Base-by-base conservation (phyloP, 768 basidiomycete genomes). In the Phallus indusiatus region DNA sequence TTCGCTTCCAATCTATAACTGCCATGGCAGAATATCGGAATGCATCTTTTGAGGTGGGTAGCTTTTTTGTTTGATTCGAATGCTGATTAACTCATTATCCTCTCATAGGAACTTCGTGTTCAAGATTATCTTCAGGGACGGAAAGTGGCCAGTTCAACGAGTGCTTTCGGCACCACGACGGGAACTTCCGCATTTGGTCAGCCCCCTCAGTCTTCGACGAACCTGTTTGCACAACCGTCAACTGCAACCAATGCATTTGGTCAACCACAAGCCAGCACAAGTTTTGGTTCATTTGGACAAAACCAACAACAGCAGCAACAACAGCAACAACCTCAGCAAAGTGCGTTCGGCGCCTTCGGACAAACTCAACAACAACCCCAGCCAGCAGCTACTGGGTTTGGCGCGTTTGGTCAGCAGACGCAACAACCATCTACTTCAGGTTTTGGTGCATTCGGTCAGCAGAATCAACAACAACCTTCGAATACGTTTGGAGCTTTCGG, bases 1-100 rank as follows among this genome's bases (percentile, higher is more conserved):
- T 86, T 47, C 85, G 88, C 61, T 95, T 87, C 70, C 91, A 94
- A 70, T 80, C 84, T 37, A 91, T 92, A 56, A 80, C 85, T 17
- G 85, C 85, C 62, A 90, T 87, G 78, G 87, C 87, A 16, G 78
- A 79, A 17, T 95, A 93, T 67, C 72, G 78, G 60, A 85, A 86
- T 47, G 84, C 80, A 61, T 94, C 90, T 20, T 80, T 89, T 62
- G 91, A 86, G 77, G 89, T 83, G 63, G 53, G 75, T 74, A 63
- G 61, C 53, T 36, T 42, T 56, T 55, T 64, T 34, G 34, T 55
- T 58, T 61, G 50, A 55, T 53, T 61, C 56, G 18, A 51, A n/a
- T 37, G 20, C 63, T 61, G 60, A 68, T 68, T 63, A 9, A 70
- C 66, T 60, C 17, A 64, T 34, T 62, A 4, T 47, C 34, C 56